Percentiles rank a stretch among this genome's conserved stretches.
phyloP scores from a whole-genome alignment of 2,329 filamentous ascomycete species.

The Aspergillus texensis region DNA sequence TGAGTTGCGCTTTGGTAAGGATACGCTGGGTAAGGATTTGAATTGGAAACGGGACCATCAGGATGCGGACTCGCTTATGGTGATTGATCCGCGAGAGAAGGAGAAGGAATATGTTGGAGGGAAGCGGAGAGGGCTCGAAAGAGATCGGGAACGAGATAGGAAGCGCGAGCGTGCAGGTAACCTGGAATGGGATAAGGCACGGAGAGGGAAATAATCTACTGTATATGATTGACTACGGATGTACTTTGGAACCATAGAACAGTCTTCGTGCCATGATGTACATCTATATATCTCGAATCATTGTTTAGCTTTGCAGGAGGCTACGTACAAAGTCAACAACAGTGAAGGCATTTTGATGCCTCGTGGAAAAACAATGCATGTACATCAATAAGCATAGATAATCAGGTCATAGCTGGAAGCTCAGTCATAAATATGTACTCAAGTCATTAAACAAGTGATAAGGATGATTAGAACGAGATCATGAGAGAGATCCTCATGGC shows the following conservation, averaged over 20 bases:
- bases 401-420: neutral
- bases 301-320: neutral
- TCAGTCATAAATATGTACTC: constrained; percentile 8
- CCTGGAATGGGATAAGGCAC: constrained; percentile 38
- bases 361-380: neutral
- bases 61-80: constrained; percentile 68
- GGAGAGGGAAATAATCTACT: constrained; percentile 13
- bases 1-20: constrained; percentile 80
- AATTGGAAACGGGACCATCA: constrained; percentile 89
- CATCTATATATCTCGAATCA: neutral
- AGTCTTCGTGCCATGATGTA: neutral
- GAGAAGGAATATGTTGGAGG: constrained; percentile 70
- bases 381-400: neutral
- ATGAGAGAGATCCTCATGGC: neutral
- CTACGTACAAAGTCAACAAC: neutral
- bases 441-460: neutral
- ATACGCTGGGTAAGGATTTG: constrained; percentile 86
- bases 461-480: neutral
- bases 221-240: neutral
- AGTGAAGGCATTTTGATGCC: neutral
- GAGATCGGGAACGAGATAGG: constrained; percentile 42
- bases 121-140: constrained; percentile 56
- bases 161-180: constrained; percentile 37
- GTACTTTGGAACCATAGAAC: neutral
- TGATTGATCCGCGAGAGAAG: constrained; percentile 89